Base-by-base conservation (phyloP, 148 eudicot species). In the Amaranthus hypochondriacus region DNA sequence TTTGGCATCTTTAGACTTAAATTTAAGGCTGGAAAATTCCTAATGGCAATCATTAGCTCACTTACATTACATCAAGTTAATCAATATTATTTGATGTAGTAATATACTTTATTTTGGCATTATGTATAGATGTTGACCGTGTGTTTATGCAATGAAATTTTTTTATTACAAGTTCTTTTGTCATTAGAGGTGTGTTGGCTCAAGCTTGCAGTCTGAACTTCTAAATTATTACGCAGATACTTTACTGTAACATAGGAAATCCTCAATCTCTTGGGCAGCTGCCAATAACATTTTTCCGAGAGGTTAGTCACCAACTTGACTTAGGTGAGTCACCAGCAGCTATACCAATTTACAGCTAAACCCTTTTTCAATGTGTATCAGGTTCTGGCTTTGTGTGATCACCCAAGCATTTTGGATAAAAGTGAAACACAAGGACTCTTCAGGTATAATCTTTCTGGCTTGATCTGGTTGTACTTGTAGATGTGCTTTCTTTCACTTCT, bases 191-290 rank as follows among this genome's bases (percentile, higher is more conserved):
- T 8, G 6, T 63, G 42, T n/a, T 56, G 14, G 44, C 50, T 68
- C 57, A 5, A 61, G 8, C 46, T 62, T 53, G 21, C 8, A 15
- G 57, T 48, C 68, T 74, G 63, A 77, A 63, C 79, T 65, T 65
- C 73, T 44, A 8, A 11, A 65, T 49, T 12, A 3, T n/a, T 58
- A 59, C 74, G 53, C 94, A 95, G 99, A 90, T 95, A 77, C 80
- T 95, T 49, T 95, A 86, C 80, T 95, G 97, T 74, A 96, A 96
- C 71, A 92, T 96, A 68, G 99, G 99, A 75, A 96, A 96, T 80
- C 99, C 99, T 70, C 97, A 96, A 76, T 92, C 97, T 58, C 94
- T 96, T 47, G 91, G 86, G 59, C 97, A 96, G 77, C 92, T 82
- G 74, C 97, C 98, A 52, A 87, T 95, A 67, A 95, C 98, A 9